Conservation (phyloP, 2,329 filamentous ascomycete genomes). For the Uncinocarpus reesii region DNA sequence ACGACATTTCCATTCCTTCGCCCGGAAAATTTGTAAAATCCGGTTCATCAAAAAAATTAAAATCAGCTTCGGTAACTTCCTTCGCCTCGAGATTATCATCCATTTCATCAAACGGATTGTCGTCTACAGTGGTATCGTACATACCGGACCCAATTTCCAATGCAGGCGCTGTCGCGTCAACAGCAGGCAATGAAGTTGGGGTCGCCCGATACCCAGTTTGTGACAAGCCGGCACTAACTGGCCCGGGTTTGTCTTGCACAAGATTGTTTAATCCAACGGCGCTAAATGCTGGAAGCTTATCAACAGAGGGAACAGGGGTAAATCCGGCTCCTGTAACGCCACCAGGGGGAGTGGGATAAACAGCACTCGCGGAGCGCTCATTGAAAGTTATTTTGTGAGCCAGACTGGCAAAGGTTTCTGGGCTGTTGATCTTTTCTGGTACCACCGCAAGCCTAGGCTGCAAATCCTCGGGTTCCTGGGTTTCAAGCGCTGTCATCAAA, state of each 20-base stretch:
- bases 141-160: conserved; percentile 30
- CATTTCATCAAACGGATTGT: conserved; percentile 51
- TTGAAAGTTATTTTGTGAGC: conserved; percentile 31
- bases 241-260: background rate
- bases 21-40: conserved; percentile 22
- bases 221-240: background rate
- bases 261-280: background rate
- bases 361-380: conserved; percentile 36
- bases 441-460: conserved; percentile 22
- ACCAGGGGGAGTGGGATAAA: conserved; percentile 46
- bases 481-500: conserved; percentile 8
- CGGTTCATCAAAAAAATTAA: conserved; percentile 54
- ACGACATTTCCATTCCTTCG: conserved; percentile 17
- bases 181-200: conserved; percentile 15
- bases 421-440: conserved; percentile 21
- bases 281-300: background rate
- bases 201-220: background rate
- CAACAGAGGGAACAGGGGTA: background rate
- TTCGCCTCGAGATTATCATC: conserved; percentile 45
- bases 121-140: conserved; percentile 37
- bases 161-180: conserved; percentile 22
- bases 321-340: conserved; percentile 3
- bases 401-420: conserved; percentile 30
- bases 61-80: conserved; percentile 52
- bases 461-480: conserved; percentile 17